Percentiles rank a stretch among this genome's conserved stretches.
Conservation (phyloP, 2,329 filamentous ascomycete genomes). For the Trichoderma citrinoviride region DNA sequence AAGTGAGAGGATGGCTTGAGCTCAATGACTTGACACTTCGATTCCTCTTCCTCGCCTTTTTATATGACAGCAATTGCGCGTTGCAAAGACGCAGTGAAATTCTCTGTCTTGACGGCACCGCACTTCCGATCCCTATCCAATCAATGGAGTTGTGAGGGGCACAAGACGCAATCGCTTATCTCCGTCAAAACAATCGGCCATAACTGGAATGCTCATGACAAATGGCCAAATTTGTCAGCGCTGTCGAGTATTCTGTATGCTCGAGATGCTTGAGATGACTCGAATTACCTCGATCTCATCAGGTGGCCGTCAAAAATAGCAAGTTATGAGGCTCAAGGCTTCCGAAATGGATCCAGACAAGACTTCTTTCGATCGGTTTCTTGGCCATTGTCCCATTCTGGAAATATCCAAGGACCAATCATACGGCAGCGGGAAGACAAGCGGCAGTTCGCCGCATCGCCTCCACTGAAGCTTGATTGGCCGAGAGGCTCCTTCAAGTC, state of each 20-base stretch:
- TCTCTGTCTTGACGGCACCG: neutral
- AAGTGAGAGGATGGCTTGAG: no score
- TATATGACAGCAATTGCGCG: neutral
- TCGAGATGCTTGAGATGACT: neutral
- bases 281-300: neutral
- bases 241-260: neutral
- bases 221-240: conserved; percentile 12
- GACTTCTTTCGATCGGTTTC: neutral
- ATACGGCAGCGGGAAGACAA: neutral
- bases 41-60: neutral
- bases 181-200: conserved; percentile 5
- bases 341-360: neutral
- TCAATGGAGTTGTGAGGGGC: neutral
- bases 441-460: neutral
- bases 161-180: neutral
- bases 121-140: neutral
- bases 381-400: neutral
- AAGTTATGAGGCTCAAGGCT: neutral
- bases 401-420: neutral
- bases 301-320: neutral
- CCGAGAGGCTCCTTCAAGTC: neutral
- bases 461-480: neutral
- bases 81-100: neutral
- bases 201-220: neutral
- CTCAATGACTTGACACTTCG: neutral